Evolutionary conservation across 192 early-diverging fungal genomes (phyloP), one percentile per base, ranked within the genome.

Genomic region (Dissophora globulifera): DNA sequence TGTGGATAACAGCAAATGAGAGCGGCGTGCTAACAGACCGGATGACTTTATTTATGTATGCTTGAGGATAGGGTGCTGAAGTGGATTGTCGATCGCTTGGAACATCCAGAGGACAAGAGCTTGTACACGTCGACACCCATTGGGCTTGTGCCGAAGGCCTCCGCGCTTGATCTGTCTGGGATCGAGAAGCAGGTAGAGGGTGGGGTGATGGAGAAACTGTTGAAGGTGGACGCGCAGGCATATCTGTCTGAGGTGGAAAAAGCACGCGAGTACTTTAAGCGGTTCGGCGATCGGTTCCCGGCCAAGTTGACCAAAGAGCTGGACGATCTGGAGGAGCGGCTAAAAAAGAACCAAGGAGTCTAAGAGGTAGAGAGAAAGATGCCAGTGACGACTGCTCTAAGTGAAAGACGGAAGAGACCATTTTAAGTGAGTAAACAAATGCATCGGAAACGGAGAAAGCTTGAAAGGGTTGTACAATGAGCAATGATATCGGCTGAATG

Each of bases 271-370:
- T 76, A 76, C 47, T 76, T 76, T 49, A 59, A 49, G 45, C 48
- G 19, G 8, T 76, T 76, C 50, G 72, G 72, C 10, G 63, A 76
- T 45, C 72, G 72, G 5, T 76, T 76, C 58, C 72, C 72, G 9
- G 58, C 57, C 49, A 76, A 67, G 64, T 22, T 76, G 51, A 61
- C 62, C 20, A 76, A 76, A 47, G 72, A 76, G 47, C 46, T 76
- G 8, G 72, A 76, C 38, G 72, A 62, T 29, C 40, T 76, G 15
- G 72, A 76, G 48, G 50, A 50, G 9, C 72, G 72, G 9, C 46
- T 76, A 2, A 65, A 47, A 33, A 62, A 48, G 62, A 57, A 76
- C 25, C 50, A 62, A 17, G 63, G 63, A 26, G 72, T 76, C 2
- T 68, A 41, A 32, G 22, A 27, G 22, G 23, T 5, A 9, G 25